Base-by-base conservation (phyloP, 2,329 filamentous ascomycete genomes). In the Aureobasidium sp. region DNA sequence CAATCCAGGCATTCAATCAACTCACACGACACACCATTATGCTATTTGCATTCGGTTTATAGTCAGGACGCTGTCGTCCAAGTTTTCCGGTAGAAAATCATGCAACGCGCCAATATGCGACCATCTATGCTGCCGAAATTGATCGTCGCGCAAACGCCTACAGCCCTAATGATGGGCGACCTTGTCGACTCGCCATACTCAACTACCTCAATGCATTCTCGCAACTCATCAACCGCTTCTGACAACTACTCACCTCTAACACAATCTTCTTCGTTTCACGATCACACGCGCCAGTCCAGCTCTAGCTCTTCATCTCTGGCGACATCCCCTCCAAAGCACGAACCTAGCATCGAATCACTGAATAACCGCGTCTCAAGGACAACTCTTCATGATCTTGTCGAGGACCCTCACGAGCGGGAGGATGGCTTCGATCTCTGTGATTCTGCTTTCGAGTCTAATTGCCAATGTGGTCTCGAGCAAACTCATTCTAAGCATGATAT, bases 381-480 rank as follows among this genome's bases (percentile, higher is more conserved):
- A 63, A 82, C 81, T 58, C 79, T 97, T 64, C 88, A 90, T 16
- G 89, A 94, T 69, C 88, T 97, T 25, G 84, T 91, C 69, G 92
- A 97, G 73, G 91, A 96, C 69, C 86, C 88, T 2, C 76, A 86
- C 45, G 88, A 92, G 72, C 83, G 82, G 59, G 88, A 88, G 27
- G 83, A 86, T 32, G 80, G 81, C 5, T 60, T 62, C 27, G 75
- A 81, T 30, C 45, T 37, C 16, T 59, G 62, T 34, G 62, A 63
- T 44, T 29, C 34, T 25, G 58, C 50, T 7, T 61, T 57, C 9
- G 57, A 49, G 15, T 37, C 21, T 16, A 59, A 49, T 10, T 59
- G 57, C 57, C 44, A 49, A 32, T 59, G 57, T 59, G 44, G n/a
- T 7, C 44, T 59, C 13, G 57, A 49, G 44, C 32, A 59, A 29